Evolutionary conservation across 345 rosid species (phyloP).

Genomic region (Ceriops tagal): DNA sequence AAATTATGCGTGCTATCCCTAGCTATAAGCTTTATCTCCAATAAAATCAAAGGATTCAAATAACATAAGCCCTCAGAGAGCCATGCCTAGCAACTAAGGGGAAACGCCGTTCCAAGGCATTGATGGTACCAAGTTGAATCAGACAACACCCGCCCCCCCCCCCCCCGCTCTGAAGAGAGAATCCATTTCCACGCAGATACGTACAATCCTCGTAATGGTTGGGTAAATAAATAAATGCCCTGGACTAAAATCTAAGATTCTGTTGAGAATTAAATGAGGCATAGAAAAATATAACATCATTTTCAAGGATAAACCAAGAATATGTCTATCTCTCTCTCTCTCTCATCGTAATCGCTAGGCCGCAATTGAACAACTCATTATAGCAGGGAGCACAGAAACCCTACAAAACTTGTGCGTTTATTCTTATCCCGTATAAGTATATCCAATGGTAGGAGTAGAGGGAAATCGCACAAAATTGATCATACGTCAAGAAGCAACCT

Average conservation of each 20-base stretch:
- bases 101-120: no score
- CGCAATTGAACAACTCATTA: slow-evolving; percentile 28
- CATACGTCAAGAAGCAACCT: slow-evolving; percentile 65
- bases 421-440: slow-evolving; percentile 21
- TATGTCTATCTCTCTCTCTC: not conserved
- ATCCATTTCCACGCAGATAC: no score
- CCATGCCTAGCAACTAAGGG: no score
- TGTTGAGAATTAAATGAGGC: not conserved
- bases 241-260: not conserved
- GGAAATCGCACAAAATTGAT: slow-evolving; percentile 9
- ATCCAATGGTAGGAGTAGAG: not conserved
- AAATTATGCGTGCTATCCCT: no score
- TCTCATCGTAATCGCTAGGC: slow-evolving; percentile 29
- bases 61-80: no score
- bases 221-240: not conserved
- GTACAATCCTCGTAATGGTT: no score
- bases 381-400: slow-evolving; percentile 17
- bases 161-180: no score
- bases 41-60: no score
- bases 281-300: not conserved
- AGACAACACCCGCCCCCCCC: no score
- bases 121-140: no score
- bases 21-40: no score
- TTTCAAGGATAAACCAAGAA: not conserved
- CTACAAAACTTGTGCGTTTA: slow-evolving; percentile 35